Percentiles rank a stretch among this genome's conserved stretches.
These are phyloP conservation scores for Kurtzmaniella fragi DNA, from an alignment of 805 yeast genomes.

Conservation along the genomic window DNA sequence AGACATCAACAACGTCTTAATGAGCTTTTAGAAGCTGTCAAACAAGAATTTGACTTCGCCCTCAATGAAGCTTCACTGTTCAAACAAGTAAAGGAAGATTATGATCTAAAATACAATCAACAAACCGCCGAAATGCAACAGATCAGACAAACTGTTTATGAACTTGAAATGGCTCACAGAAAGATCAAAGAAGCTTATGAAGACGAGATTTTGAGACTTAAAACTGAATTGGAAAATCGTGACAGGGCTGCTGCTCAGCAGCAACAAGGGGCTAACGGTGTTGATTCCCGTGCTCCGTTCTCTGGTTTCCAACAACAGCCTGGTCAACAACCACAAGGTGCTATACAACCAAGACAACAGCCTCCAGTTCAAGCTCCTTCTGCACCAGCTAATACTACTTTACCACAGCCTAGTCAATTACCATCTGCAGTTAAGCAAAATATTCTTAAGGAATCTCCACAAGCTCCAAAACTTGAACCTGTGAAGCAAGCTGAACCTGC, in stretches of 20 bases:
- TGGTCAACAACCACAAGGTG: slow-evolving; percentile 12
- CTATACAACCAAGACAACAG: slow-evolving; percentile 5
- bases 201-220: slow-evolving; percentile 81
- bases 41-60: slow-evolving; percentile 83
- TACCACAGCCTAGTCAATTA: slow-evolving; percentile 5
- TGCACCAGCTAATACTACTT: slow-evolving; percentile 1
- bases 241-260: slow-evolving; percentile 57
- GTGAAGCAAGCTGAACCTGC: slow-evolving; percentile 7
- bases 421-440: slow-evolving; percentile 10
- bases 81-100: slow-evolving; percentile 88
- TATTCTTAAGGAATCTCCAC: slow-evolving; percentile 13
- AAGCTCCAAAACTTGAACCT: slow-evolving; percentile 10
- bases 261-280: slow-evolving; percentile 14
- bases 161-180: slow-evolving; percentile 89
- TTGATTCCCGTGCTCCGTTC: slow-evolving; percentile 9
- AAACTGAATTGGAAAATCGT: slow-evolving; percentile 77
- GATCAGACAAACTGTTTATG: slow-evolving; percentile 89
- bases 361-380: slow-evolving; percentile 9
- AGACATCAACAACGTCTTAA: slow-evolving; percentile 48
- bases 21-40: slow-evolving; percentile 87
- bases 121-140: slow-evolving; percentile 92
- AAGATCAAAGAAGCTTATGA: slow-evolving; percentile 95
- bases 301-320: slow-evolving; percentile 11
- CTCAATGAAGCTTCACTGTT: slow-evolving; percentile 80
- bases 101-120: slow-evolving; percentile 83